Evolutionary conservation across 176 grass and related monocot species (phyloP).

Genomic region (Hordeum marinum): DNA sequence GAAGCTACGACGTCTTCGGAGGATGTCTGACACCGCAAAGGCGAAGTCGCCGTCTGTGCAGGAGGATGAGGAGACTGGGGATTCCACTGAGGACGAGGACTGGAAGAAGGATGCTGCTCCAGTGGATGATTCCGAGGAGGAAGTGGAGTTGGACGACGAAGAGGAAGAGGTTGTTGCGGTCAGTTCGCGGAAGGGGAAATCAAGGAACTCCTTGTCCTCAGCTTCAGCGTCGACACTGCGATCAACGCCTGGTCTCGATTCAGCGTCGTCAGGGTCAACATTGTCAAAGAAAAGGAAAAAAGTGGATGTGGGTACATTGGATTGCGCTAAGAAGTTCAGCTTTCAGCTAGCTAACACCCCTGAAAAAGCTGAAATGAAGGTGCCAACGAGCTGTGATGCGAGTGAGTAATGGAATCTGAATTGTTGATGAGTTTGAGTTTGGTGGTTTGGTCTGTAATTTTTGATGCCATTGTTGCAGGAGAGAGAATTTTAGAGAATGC

Average conservation of each 20-base stretch:
- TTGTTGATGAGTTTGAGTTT: neutral
- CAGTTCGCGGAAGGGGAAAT: conserved; percentile 33
- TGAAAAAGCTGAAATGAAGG: conserved; percentile 9
- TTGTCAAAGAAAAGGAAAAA: conserved; percentile 65
- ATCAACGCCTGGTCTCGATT: conserved; percentile 2
- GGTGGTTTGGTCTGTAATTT: neutral
- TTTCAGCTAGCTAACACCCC: conserved; percentile 36
- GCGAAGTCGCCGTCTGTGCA: conserved; percentile 10
- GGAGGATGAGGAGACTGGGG: conserved; percentile 25
- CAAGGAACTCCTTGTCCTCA: conserved; percentile 14
- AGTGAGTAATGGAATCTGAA: conserved; percentile 40
- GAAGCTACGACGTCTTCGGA: conserved; percentile 72
- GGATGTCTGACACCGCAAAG: conserved; percentile 40
- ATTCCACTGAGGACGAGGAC: conserved; percentile 74
- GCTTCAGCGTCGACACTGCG: neutral
- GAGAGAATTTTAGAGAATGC: conserved; percentile 19
- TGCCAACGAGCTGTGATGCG: conserved; percentile 7
- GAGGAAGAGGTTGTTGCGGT: conserved; percentile 42
- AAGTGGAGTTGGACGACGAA: conserved; percentile 65
- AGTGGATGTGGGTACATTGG: conserved; percentile 53
- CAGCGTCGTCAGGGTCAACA: neutral
- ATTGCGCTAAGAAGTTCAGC: conserved; percentile 70
- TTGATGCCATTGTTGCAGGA: conserved; percentile 45
- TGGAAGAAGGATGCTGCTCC: conserved; percentile 40
- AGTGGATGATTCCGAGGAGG: conserved; percentile 64